Evolutionary conservation across 2,329 filamentous ascomycete species (phyloP).

Genomic region (Aureobasidium sp.): DNA sequence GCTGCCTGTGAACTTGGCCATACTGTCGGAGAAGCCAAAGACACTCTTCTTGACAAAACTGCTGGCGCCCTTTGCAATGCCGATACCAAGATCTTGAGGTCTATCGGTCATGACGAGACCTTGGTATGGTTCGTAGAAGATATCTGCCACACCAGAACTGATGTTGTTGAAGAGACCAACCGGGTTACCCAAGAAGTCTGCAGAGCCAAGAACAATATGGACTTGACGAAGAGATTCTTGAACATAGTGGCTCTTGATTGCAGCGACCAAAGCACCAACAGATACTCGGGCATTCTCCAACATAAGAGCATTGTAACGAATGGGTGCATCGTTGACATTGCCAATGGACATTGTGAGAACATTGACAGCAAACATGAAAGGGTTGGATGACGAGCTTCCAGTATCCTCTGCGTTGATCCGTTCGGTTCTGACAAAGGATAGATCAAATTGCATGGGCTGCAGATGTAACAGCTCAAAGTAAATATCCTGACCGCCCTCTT

Average conservation of each 20-base stretch:
- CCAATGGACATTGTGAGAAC: slow-evolving; percentile 99
- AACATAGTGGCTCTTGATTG: slow-evolving; percentile 88
- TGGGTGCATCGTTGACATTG: slow-evolving; percentile 95
- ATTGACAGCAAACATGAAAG: slow-evolving; percentile 97
- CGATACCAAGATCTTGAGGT: slow-evolving; percentile 88
- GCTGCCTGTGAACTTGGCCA: slow-evolving; percentile 95
- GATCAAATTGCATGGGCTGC: slow-evolving; percentile 94
- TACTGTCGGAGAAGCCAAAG: slow-evolving; percentile 92
- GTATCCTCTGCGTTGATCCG: slow-evolving; percentile 94
- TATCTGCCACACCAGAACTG: slow-evolving; percentile 91
- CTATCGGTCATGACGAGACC: slow-evolving; percentile 92
- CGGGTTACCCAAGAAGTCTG: slow-evolving; percentile 94
- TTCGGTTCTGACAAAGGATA: slow-evolving; percentile 95
- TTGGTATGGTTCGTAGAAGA: slow-evolving; percentile 99
- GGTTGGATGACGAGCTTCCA: slow-evolving; percentile 72
- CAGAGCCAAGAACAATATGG: slow-evolving; percentile 93
- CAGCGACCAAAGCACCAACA: slow-evolving; percentile 71
- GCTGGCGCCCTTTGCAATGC: slow-evolving; percentile 91
- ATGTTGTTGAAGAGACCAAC: slow-evolving; percentile 98
- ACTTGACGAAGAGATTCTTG: slow-evolving; percentile 94
- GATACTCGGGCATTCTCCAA: slow-evolving; percentile 93
- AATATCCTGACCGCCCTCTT: slow-evolving; percentile 81
- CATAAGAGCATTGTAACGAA: slow-evolving; percentile 87
- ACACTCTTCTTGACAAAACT: slow-evolving; percentile 99
- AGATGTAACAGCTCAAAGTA: slow-evolving; percentile 97